Evolutionary conservation across 2,329 filamentous ascomycete genomes (phyloP).

Genomic region (Fusarium mundagurra): DNA sequence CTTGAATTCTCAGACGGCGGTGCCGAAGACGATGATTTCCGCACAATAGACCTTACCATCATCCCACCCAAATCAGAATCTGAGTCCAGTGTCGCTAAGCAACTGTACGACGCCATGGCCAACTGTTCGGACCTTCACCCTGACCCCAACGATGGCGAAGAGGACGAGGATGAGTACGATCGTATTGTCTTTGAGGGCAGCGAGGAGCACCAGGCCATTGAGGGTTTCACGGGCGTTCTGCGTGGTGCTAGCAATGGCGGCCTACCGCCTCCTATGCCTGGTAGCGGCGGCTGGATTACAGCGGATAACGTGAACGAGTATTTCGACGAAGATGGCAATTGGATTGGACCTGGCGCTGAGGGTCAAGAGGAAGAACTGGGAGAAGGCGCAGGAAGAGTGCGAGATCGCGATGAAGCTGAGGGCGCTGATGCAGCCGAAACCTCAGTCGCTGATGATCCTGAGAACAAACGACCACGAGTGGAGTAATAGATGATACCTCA

Average conservation of each 20-base stretch:
- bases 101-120: conserved; percentile 76
- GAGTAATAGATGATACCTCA: conserved; percentile 47
- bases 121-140: conserved; percentile 81
- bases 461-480: conserved; percentile 60
- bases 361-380: conserved; percentile 62
- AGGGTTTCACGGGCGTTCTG: conserved; percentile 66
- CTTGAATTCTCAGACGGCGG: conserved; percentile 70
- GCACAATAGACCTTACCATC: conserved; percentile 74
- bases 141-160: conserved; percentile 69
- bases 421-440: conserved; percentile 57
- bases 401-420: conserved; percentile 64
- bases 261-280: conserved; percentile 74
- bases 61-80: conserved; percentile 56
- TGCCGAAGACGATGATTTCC: conserved; percentile 70
- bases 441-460: conserved; percentile 50
- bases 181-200: conserved; percentile 66
- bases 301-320: conserved; percentile 89
- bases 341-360: conserved; percentile 61
- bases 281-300: conserved; percentile 86
- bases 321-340: conserved; percentile 84
- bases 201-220: conserved; percentile 61
- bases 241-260: conserved; percentile 59
- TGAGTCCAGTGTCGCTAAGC: conserved; percentile 40
- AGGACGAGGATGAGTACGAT: conserved; percentile 64
- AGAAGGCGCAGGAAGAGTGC: conserved; percentile 70